Evolutionary conservation across 2,329 filamentous ascomycete genomes (phyloP), one percentile per base, ranked within the genome.

Genomic region (Aquanectria penicillioides): DNA sequence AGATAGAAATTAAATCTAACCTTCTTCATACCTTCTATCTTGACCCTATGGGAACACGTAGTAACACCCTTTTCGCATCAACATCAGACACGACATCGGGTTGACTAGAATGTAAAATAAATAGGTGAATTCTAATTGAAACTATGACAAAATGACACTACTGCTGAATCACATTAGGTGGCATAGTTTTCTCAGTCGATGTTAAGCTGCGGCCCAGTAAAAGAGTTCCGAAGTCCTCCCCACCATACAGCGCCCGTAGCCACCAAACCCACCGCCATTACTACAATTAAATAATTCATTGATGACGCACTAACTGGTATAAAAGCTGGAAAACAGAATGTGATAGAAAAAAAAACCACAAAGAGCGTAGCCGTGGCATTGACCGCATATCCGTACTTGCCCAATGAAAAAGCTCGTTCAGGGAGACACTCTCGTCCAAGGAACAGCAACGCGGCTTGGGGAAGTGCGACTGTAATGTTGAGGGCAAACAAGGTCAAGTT

Each of bases 231-330:
- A 2, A 68, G 22, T 4, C 65, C 65, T 17, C 55, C 58, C 13
- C 56, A 59, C 67, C 68, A 70, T 7, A 61, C 46, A 0, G 12
- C 48, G 4, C 64, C 60, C 1, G 64, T 70, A 2, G 70, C 31
- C 2, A 63, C 4, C 2, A 69, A 37, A 1, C 66, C 67, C 4
- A 66, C 59, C 4, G 64, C 64, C 62, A 70, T 67, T 1, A 70
- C 68, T 0, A 70, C 67, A 13, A 69, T 59, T 4, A 70, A 29
- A 23, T 70, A 70, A 44, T 70, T 70, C 68, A 70, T 70, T 0
- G 68, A 69, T 10, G 50, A 52, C 0, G 59, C 26, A 0, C 56
- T 52, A 1, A 69, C 55, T 0, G 67, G 67, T 52, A 65, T 65
- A 3, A 61, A 63, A 1, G 60, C 29, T 0, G 68, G 68, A 4